Base-by-base conservation (phyloP, 345 rosid species). In the Salix brachista region DNA sequence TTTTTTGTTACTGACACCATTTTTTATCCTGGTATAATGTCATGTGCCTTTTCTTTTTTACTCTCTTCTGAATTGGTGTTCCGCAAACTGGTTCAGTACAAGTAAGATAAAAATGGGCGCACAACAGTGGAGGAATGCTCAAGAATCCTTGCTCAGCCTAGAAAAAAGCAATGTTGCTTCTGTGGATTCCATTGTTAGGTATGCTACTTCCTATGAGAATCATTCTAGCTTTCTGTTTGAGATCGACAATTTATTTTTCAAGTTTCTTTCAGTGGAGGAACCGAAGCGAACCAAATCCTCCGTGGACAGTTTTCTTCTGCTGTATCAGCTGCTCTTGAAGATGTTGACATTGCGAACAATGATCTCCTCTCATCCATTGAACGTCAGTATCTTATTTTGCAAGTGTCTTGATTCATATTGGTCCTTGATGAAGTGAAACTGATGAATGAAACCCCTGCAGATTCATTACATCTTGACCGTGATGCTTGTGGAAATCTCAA, bases 161-260 rank as follows among this genome's bases (percentile, higher is more conserved):
- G 99, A 96, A 82, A 86, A 86, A 78, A 80, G 87, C 80, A 94
- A 91, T 48, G 97, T 96, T 68, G 91, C 88, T 83, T 92, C 99
- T 48, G 94, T 94, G 69, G 89, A 90, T 80, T 91, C 97, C 37
- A 90, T 96, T 76, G 90, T 91, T 73, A 89, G 95, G 99, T 96
- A 84, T 73, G 84, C 64, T 70, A n/a, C 73, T 67, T 76, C 42
- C 77, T 62, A 26, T 42, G 30, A 64, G 39, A n/a, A 62, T 71
- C 23, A 48, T 52, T 60, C 37, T 13, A 30, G 69, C 74, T 46
- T 69, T 64, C 50, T 50, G 19, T 68, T 72, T 56, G 58, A 18
- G n/a, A 73, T 64, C 39, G 71, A 69, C 65, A 41, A 77, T 54
- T 65, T 70, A 16, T 37, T 68, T 25, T 26, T 62, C 52, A 14